These are phyloP conservation scores for Citrus glauca DNA, from an alignment of 345 rosid genomes.

Conservation along the genomic window DNA sequence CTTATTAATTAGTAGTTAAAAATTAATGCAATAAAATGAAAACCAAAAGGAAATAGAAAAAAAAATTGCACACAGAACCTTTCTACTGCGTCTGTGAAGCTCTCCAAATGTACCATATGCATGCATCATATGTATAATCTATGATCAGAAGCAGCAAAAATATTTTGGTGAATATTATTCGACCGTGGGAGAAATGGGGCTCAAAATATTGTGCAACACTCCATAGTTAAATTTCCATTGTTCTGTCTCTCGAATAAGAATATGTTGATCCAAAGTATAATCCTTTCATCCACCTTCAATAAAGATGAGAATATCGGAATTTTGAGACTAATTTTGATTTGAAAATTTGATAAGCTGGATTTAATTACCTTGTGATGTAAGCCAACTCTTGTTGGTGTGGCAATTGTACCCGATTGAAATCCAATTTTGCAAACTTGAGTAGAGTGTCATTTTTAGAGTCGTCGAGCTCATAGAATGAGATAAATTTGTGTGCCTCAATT, in stretches of 20 bases:
- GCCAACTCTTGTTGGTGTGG: constrained; percentile 12
- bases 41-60: too few species aligned
- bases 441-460: constrained; percentile 1
- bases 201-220: neutral
- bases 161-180: neutral
- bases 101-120: constrained; percentile 11
- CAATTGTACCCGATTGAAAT: neutral
- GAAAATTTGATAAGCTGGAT: too few species aligned
- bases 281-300: constrained; percentile 16
- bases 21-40: too few species aligned
- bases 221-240: neutral
- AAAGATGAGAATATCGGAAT: too few species aligned
- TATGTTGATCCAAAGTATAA: neutral
- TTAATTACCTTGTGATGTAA: neutral
- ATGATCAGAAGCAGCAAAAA: neutral
- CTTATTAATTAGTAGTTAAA: too few species aligned
- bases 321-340: too few species aligned
- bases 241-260: constrained; percentile 8
- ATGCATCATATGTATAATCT: constrained; percentile 18
- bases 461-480: neutral
- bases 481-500: neutral
- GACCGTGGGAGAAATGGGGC: constrained; percentile 4
- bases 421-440: neutral
- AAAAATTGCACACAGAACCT: constrained; percentile 9
- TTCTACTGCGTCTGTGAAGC: constrained; percentile 3